Evolutionary conservation across 2,329 filamentous ascomycete genomes (phyloP), one percentile per base, ranked within the genome.

Genomic region (Paraconiothyrium sp.): DNA sequence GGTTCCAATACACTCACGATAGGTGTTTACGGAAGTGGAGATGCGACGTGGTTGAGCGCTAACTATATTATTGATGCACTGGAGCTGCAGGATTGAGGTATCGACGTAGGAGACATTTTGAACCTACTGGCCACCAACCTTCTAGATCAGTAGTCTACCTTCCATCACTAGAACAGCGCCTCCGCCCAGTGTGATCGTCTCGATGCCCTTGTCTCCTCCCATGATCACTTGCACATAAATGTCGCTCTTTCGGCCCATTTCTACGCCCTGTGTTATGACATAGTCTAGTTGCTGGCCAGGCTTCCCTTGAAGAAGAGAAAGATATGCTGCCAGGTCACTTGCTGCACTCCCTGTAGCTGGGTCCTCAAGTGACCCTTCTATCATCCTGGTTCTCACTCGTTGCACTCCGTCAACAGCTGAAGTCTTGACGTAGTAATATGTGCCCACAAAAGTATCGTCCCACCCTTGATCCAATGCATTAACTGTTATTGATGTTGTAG

Each of bases 301-400:
- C 35, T 66, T 66, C 2, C 77, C 75, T 59, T 81, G 71, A 49
- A 76, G 75, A 63, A 84, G 62, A n/a, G 81, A 80, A 44, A 83
- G 70, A 64, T 83, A 82, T 35, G 77, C 79, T 8, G 77, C 77
- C 57, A 85, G 67, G 35, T 78, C 81, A 63, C 81, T 82, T 50
- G 82, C 82, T n/a, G 82, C 83, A 60, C 80, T 83, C 4, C 84
- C 84, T 5, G 83, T 85, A 1, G 83, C 84, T 8, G 84, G 79
- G 70, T 85, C 83, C 67, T 86, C 84, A 8, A 81, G 68, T 6
- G 70, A 66, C 0, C 79, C 46, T 48, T 80, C 78, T 43, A 91
- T 82, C 88, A 92, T 89, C 52, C 90, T 82, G 10, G 89, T 85
- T 55, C 87, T 82, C 24, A 91, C 69, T 35, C 67, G 66, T 6